Evolutionary conservation across 2,329 filamentous ascomycete genomes (phyloP), one percentile per base, ranked within the genome.

Genomic region (Lasiodiplodia gonubiensis): DNA sequence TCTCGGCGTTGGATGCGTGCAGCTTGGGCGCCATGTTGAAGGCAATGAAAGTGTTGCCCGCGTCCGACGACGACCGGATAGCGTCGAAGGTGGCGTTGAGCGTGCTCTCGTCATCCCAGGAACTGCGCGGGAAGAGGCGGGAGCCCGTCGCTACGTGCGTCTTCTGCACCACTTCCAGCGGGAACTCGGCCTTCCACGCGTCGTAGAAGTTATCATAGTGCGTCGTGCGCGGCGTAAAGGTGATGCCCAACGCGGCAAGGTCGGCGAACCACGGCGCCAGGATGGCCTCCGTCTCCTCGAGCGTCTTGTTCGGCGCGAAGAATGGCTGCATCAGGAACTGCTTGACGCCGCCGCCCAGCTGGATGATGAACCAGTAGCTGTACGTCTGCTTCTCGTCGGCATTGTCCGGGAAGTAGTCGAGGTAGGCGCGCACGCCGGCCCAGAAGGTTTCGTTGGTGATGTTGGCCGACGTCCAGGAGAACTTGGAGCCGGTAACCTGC

Each of bases 381-480:
- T 79, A 78, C 10, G 69, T 70, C 57, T 73, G 73, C n/a, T 71
- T 66, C n/a, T 35, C 35, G 51, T 74, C 73, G 42, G 72, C 70
- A 57, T 73, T 75, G 42, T 61, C 57, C 37, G 73, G 71, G 68
- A 79, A 75, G 48, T 70, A 72, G 53, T 67, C 54, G 68, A 76
- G 71, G 70, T 77, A 78, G 53, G 70, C 71, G 30, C 72, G 68
- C 33, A 78, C 70, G 63, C 71, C 76, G 21, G 69, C 30, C 76
- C 76, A 79, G 70, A 77, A 78, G 57, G 72, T 65, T 53, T 68
- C 64, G 37, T 49, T 68, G 39, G 18, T 39, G 25, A 66, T 66
- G 33, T 68, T 66, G 53, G 48, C 86, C 77, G 68, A 85, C 77
- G 10, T 84, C 83, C 76, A 87, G 85, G 35, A 82, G 71, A 81